phyloP scores from a whole-genome alignment of 1,284 basidiomycete species.

The Phlebopus sp. region DNA sequence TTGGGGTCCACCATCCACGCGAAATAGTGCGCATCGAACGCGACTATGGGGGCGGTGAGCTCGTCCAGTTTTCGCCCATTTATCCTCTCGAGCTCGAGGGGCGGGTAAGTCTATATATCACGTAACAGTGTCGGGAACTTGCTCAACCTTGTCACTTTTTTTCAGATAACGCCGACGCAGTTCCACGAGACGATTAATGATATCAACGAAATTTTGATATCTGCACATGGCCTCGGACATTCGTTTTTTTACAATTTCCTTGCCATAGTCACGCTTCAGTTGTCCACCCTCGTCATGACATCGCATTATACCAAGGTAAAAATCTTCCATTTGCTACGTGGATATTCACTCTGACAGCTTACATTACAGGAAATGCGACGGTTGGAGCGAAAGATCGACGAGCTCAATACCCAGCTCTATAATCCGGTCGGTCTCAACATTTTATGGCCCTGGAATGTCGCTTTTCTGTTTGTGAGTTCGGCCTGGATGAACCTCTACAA shows the following conservation, averaged over 20 bases:
- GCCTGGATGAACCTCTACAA: conserved; percentile 6
- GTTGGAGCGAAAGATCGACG: conserved; percentile 56
- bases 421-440: conserved; percentile 82
- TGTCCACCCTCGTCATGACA: conserved; percentile 59
- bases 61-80: conserved; percentile 75
- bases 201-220: conserved; percentile 78
- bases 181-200: conserved; percentile 83
- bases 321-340: conserved; percentile 1
- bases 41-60: conserved; percentile 78
- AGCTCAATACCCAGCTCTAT: conserved; percentile 65
- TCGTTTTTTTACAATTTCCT: conserved; percentile 67
- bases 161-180: conserved; percentile 76
- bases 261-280: conserved; percentile 70
- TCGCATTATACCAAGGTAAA: conserved; percentile 77
- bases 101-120: conserved; percentile 51
- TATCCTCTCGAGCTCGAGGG: conserved; percentile 84
- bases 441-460: conserved; percentile 74
- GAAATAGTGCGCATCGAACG: conserved; percentile 81
- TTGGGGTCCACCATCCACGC: conserved; percentile 80
- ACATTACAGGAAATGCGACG: conserved; percentile 69
- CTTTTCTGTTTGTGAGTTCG: conserved; percentile 78
- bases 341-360: background rate
- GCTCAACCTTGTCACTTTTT: background rate
- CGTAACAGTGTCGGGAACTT: background rate
- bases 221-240: conserved; percentile 66